Percentiles rank a stretch among this genome's conserved stretches.
These are phyloP conservation scores for Cucurbita argyrosperma DNA, from an alignment of 306 rosid species.

Conservation along the genomic window DNA sequence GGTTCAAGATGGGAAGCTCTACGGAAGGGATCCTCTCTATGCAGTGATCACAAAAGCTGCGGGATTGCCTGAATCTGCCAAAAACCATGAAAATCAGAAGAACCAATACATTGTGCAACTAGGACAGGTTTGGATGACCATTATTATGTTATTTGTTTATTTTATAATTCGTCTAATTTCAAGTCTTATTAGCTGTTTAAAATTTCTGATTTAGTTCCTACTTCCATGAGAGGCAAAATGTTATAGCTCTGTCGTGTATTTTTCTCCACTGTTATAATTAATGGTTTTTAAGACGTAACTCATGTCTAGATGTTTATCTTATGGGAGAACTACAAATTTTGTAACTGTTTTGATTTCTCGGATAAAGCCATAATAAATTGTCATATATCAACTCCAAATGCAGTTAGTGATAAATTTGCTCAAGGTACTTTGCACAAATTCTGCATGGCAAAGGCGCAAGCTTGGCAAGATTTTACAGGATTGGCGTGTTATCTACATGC, in stretches of 20 bases:
- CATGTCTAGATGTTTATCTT: not conserved
- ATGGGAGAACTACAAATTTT: not conserved
- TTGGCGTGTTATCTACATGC: conserved; percentile 76
- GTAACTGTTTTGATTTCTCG: not conserved
- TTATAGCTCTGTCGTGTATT: not conserved
- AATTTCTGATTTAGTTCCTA: not conserved
- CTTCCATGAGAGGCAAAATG: not conserved
- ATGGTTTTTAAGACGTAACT: not conserved
- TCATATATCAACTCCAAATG: conserved; percentile 10
- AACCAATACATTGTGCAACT: conserved; percentile 57
- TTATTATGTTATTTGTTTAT: not conserved
- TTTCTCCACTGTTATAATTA: not conserved
- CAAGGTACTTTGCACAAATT: conserved; percentile 76
- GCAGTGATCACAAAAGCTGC: conserved; percentile 61
- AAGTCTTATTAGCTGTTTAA: not conserved
- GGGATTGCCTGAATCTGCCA: conserved; percentile 54
- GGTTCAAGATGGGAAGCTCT: conserved; percentile 86
- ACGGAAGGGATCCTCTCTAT: conserved; percentile 60
- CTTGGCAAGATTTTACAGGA: conserved; percentile 91
- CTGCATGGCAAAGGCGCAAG: conserved; percentile 98
- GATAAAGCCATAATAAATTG: conserved; percentile 14
- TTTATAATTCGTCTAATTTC: not conserved
- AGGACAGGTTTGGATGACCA: conserved; percentile 54
- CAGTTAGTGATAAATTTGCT: conserved; percentile 75
- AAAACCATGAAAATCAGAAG: conserved; percentile 65